Percentiles rank a stretch among this genome's conserved stretches.
These are phyloP conservation scores for Xylaria multiplex DNA, from an alignment of 2,329 filamentous ascomycete genomes.

Conservation along the genomic window DNA sequence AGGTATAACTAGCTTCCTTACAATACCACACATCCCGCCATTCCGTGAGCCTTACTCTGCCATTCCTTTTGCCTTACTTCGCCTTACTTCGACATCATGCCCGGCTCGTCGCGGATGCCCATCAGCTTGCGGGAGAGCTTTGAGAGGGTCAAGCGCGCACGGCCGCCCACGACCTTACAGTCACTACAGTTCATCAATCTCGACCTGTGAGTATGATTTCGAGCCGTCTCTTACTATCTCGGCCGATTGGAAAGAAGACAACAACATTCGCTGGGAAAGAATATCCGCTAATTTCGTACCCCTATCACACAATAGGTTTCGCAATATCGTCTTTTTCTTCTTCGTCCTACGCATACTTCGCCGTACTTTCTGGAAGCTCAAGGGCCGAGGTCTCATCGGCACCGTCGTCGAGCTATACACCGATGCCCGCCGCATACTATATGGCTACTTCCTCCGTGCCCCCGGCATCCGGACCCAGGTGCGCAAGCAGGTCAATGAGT, in stretches of 20 bases:
- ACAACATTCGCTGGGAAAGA: not conserved
- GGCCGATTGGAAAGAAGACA: not conserved
- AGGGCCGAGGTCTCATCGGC: constrained; percentile 87
- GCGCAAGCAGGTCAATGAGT: constrained; percentile 82
- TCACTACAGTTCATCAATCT: constrained; percentile 70
- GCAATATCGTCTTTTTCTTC: constrained; percentile 88
- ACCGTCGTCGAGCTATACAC: constrained; percentile 79
- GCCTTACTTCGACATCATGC: constrained; percentile 55
- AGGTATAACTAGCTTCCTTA: not conserved
- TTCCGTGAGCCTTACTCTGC: constrained; percentile 2
- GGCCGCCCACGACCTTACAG: constrained; percentile 65
- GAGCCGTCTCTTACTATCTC: not conserved
- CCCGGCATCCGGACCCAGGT: constrained; percentile 90
- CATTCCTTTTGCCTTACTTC: constrained; percentile 11
- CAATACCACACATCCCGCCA: not conserved
- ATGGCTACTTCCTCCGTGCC: constrained; percentile 84
- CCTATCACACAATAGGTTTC: constrained; percentile 64
- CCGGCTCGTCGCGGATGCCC: constrained; percentile 75
- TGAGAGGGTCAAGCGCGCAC: constrained; percentile 66
- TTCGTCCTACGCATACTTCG: constrained; percentile 87
- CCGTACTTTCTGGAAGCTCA: constrained; percentile 82
- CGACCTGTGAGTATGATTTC: constrained; percentile 67
- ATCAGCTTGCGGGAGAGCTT: constrained; percentile 76
- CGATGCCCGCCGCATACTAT: constrained; percentile 76
- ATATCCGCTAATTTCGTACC: constrained; percentile 17